phyloP scores from a whole-genome alignment of 345 rosid genomes.

The Bretschneidera sinensis region DNA sequence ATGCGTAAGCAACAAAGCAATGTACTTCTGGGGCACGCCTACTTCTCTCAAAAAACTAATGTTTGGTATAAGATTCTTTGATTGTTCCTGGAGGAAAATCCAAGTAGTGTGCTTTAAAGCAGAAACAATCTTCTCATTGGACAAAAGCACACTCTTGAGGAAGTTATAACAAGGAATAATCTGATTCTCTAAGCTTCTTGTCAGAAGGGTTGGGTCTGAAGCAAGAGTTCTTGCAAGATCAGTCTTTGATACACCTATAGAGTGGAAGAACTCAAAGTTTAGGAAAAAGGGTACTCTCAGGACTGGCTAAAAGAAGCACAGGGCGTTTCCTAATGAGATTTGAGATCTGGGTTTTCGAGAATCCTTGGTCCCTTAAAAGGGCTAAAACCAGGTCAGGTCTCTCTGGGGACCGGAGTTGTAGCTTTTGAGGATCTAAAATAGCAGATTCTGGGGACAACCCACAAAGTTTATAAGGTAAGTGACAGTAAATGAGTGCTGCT shows the following conservation, averaged over 20 bases:
- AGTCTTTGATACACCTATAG: slow-evolving; percentile 18
- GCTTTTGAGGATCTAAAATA: slow-evolving; percentile 9
- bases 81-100: slow-evolving; percentile 10
- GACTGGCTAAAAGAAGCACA: slow-evolving; percentile 8
- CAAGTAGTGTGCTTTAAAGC: slow-evolving; percentile 14
- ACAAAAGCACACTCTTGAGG: slow-evolving; percentile 15
- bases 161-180: slow-evolving; percentile 24
- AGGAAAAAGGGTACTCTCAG: slow-evolving; percentile 24
- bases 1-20: slow-evolving; percentile 9
- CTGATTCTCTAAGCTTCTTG: slow-evolving; percentile 17
- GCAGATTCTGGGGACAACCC: slow-evolving; percentile 27
- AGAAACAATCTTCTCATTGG: slow-evolving; percentile 8
- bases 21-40: slow-evolving; percentile 19
- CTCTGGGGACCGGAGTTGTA: slow-evolving; percentile 15
- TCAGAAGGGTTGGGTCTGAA: slow-evolving; percentile 15
- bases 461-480: slow-evolving; percentile 23
- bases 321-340: slow-evolving; percentile 19
- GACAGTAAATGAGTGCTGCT: slow-evolving; percentile 7
- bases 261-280: slow-evolving; percentile 27
- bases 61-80: slow-evolving; percentile 17
- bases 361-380: slow-evolving; percentile 24
- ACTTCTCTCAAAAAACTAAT: slow-evolving; percentile 14
- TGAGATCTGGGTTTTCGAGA: slow-evolving; percentile 26
- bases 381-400: slow-evolving; percentile 25
- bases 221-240: slow-evolving; percentile 10